A percentile compares a stretch with the other conserved stretches of the same genome.
phyloP scores from a whole-genome alignment of 345 rosid genomes.

The Salix koriyanagi region DNA sequence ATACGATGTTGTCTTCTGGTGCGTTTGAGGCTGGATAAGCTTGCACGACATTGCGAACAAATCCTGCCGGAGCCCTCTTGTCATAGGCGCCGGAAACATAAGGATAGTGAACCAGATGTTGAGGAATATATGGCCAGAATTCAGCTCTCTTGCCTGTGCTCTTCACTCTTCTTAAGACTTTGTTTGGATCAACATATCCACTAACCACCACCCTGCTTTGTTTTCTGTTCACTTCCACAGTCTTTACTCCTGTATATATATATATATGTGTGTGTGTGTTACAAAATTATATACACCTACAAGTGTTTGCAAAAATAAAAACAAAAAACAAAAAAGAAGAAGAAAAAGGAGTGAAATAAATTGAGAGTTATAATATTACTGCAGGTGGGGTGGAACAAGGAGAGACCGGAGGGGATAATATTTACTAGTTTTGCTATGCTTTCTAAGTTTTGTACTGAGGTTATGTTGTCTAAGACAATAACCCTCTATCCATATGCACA shows the following conservation, averaged over 20 bases:
- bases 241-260: constrained; percentile 40
- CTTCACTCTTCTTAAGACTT: constrained; percentile 60
- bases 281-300: not conserved
- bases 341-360: too few species aligned
- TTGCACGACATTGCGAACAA: constrained; percentile 51
- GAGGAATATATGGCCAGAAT: constrained; percentile 74
- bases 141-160: constrained; percentile 67
- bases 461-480: too few species aligned
- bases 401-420: too few species aligned
- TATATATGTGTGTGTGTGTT: too few species aligned
- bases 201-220: constrained; percentile 51
- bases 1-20: constrained; percentile 44
- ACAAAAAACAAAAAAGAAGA: too few species aligned
- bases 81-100: constrained; percentile 53
- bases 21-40: constrained; percentile 46
- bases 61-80: constrained; percentile 59
- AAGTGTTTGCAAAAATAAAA: not conserved
- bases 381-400: too few species aligned
- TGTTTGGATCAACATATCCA: constrained; percentile 60
- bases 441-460: too few species aligned
- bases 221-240: constrained; percentile 58
- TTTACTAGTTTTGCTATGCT: too few species aligned
- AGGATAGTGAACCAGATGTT: constrained; percentile 55
- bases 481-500: too few species aligned
- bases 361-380: too few species aligned